phyloP scores from a whole-genome alignment of 225 moss, liverwort and hornwort genomes.

The Sphagnum tenellum region DNA sequence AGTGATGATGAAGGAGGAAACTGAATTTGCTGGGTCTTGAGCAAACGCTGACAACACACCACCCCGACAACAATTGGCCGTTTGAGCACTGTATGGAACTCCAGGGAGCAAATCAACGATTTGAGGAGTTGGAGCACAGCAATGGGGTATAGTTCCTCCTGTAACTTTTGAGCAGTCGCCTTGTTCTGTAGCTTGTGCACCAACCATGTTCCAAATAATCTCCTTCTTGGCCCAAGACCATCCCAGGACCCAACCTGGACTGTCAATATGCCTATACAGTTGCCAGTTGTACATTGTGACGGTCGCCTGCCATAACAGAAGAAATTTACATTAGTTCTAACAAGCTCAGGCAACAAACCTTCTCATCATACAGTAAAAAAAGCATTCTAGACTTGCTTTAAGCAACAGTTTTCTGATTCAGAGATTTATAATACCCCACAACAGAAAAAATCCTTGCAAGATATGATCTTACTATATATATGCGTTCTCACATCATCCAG shows the following conservation, averaged over 20 bases:
- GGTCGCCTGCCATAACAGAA: slow-evolving; percentile 20
- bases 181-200: slow-evolving; percentile 41
- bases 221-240: slow-evolving; percentile 57
- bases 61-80: slow-evolving; percentile 56
- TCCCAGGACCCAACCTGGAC: slow-evolving; percentile 54
- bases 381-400: not conserved
- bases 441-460: not conserved
- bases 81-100: slow-evolving; percentile 52
- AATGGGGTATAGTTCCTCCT: slow-evolving; percentile 16
- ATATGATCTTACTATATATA: not conserved
- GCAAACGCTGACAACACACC: slow-evolving; percentile 41
- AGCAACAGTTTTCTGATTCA: not conserved
- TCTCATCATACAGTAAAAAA: not conserved
- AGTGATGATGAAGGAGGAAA: slow-evolving; percentile 30
- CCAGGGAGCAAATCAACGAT: slow-evolving; percentile 58
- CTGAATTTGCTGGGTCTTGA: slow-evolving; percentile 36
- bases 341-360: too few species aligned
- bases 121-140: slow-evolving; percentile 38
- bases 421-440: not conserved
- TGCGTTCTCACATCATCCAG: too few species aligned
- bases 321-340: too few species aligned
- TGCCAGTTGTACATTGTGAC: slow-evolving; percentile 59
- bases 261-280: slow-evolving; percentile 44
- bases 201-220: slow-evolving; percentile 51
- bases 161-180: slow-evolving; percentile 39